A percentile compares a stretch with the other conserved stretches of the same genome.
These are phyloP conservation scores for Neonectria punicea DNA, from an alignment of 2,329 filamentous ascomycete species.

Conservation along the genomic window DNA sequence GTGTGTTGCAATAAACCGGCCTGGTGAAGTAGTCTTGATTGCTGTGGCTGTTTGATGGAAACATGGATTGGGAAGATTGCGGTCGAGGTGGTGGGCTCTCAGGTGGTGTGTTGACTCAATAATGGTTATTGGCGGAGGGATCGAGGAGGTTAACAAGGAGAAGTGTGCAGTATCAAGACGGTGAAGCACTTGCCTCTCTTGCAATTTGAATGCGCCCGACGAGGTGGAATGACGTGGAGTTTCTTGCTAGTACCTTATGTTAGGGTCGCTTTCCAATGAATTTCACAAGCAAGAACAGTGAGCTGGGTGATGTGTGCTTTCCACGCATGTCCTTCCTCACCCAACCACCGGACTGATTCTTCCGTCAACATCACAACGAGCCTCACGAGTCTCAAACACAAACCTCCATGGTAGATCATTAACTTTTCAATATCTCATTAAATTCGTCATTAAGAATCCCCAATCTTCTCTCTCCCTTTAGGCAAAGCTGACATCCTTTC, in stretches of 20 bases:
- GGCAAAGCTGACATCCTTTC: slow-evolving; percentile 55
- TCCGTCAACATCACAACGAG: neutral
- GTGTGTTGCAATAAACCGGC: neutral
- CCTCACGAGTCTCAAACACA: neutral
- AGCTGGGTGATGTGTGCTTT: neutral
- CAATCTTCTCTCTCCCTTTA: slow-evolving; percentile 17
- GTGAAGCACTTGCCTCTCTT: neutral
- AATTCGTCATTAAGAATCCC: slow-evolving; percentile 16
- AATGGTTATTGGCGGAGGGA: neutral
- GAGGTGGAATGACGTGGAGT: no score
- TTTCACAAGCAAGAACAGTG: neutral
- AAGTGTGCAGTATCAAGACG: neutral
- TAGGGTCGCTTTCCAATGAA: neutral
- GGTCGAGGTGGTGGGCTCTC: neutral
- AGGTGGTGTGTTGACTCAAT: neutral
- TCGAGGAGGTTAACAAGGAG: neutral
- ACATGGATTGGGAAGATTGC: neutral
- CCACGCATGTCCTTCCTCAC: neutral
- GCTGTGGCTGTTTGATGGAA: neutral
- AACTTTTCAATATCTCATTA: slow-evolving; percentile 20
- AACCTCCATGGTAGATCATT: neutral
- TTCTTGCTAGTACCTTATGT: no score
- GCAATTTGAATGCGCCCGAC: no score
- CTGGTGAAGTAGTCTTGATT: neutral
- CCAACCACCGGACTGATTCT: neutral